Conservation (phyloP, 352 stramenopile species). For the Globisporangium irregulare region DNA sequence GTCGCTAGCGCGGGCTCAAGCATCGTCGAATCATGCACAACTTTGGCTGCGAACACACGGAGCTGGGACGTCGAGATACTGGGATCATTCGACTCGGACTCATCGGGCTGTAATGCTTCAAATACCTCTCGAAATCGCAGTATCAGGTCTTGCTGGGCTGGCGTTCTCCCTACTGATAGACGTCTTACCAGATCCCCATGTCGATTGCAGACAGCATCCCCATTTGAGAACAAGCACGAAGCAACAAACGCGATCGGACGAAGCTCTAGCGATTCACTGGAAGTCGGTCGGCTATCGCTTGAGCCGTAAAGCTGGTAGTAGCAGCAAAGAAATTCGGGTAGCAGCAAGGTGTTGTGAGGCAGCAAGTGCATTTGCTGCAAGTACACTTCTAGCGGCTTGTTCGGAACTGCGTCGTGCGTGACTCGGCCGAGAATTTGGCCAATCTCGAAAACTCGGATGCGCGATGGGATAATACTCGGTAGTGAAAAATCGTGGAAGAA, state of each 20-base stretch:
- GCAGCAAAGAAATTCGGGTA: constrained; percentile 64
- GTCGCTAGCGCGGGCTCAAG: constrained; percentile 38
- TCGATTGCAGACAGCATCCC: constrained; percentile 38
- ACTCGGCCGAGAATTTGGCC: constrained; percentile 40
- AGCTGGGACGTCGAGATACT: constrained; percentile 44
- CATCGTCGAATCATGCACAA: constrained; percentile 33
- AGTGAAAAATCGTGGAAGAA: constrained; percentile 53
- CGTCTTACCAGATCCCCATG: constrained; percentile 60
- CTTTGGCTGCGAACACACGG: constrained; percentile 39
- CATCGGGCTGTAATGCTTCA: constrained; percentile 29
- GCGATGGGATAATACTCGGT: constrained; percentile 48
- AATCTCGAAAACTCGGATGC: constrained; percentile 42
- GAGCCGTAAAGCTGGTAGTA: constrained; percentile 71
- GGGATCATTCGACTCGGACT: constrained; percentile 15
- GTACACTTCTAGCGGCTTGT: constrained; percentile 58
- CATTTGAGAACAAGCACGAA: constrained; percentile 66
- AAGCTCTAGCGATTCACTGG: constrained; percentile 34
- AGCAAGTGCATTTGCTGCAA: constrained; percentile 51
- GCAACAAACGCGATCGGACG: constrained; percentile 57
- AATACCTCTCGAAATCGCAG: constrained; percentile 64
- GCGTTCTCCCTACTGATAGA: constrained; percentile 54
- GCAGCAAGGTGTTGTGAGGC: constrained; percentile 43
- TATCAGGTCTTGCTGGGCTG: constrained; percentile 54
- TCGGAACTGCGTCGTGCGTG: constrained; percentile 29
- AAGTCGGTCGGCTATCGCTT: constrained; percentile 12